Conservation (phyloP, 176 grass and related monocot genomes). For the Phoenix dactylifera region DNA sequence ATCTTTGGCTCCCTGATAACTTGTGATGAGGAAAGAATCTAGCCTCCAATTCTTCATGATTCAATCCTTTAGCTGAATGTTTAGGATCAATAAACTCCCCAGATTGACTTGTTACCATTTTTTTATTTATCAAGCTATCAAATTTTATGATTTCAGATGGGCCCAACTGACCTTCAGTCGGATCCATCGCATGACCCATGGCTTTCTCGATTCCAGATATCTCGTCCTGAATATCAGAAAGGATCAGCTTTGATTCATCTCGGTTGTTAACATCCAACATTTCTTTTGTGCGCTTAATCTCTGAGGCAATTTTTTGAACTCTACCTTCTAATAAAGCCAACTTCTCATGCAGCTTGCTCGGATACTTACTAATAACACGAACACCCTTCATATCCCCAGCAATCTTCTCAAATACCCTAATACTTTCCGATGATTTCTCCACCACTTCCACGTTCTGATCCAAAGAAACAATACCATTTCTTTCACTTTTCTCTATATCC, state of each 20-base stretch:
- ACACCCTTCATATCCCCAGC: slow-evolving; percentile 28
- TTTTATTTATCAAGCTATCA: slow-evolving; percentile 18
- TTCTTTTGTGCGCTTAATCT: slow-evolving; percentile 90
- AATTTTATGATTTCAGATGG: slow-evolving; percentile 29
- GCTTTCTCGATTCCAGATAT: slow-evolving; percentile 84
- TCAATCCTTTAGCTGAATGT: slow-evolving; percentile 42
- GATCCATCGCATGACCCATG: slow-evolving; percentile 58
- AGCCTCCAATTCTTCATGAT: slow-evolving; percentile 68
- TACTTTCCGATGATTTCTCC: slow-evolving; percentile 47
- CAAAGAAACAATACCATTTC: neutral
- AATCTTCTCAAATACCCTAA: slow-evolving; percentile 66
- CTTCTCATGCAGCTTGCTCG: slow-evolving; percentile 86
- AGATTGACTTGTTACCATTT: slow-evolving; percentile 3
- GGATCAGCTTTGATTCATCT: slow-evolving; percentile 79
- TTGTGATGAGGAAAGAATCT: slow-evolving; percentile 94
- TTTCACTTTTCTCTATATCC: no score
- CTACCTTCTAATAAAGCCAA: slow-evolving; percentile 65
- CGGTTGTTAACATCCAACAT: slow-evolving; percentile 79
- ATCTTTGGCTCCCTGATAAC: slow-evolving; percentile 45
- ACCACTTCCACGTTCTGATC: slow-evolving; percentile 19
- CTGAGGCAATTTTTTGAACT: slow-evolving; percentile 91
- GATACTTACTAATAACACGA: slow-evolving; percentile 35
- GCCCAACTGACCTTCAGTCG: slow-evolving; percentile 31
- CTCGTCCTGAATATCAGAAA: slow-evolving; percentile 84
- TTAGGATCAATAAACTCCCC: slow-evolving; percentile 20